Conservation (phyloP, 768 basidiomycete species). For the Leccinum variicolor region DNA sequence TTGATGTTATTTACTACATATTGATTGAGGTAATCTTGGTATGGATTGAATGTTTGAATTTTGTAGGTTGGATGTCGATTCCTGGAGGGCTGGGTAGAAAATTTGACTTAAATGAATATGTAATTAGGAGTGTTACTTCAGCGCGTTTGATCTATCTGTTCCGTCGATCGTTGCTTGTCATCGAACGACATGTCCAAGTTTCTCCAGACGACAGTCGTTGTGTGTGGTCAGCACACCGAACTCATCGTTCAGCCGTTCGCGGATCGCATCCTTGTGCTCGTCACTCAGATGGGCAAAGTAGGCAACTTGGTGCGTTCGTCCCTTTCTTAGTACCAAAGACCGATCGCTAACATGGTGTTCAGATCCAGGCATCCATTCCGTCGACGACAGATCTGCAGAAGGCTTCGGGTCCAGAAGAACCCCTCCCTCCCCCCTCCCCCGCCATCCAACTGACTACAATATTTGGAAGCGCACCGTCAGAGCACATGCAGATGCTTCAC, state of each 20-base stretch:
- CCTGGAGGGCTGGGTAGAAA: neutral
- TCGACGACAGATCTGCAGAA: slow-evolving; percentile 50
- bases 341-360: slow-evolving; percentile 4
- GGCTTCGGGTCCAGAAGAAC: slow-evolving; percentile 27
- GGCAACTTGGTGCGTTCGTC: slow-evolving; percentile 65
- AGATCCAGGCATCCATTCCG: slow-evolving; percentile 84
- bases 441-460: slow-evolving; percentile 75
- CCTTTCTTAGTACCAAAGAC: neutral
- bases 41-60: neutral
- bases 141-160: neutral
- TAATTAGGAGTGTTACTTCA: neutral
- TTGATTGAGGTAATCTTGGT: neutral
- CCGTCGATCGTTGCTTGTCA: neutral
- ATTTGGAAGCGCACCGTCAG: slow-evolving; percentile 70
- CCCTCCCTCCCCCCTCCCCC: slow-evolving; percentile 60
- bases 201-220: slow-evolving; percentile 44
- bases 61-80: neutral
- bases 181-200: slow-evolving; percentile 19
- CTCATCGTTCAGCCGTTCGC: slow-evolving; percentile 74
- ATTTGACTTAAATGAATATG: too few species aligned
- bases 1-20: neutral
- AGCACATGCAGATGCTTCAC: slow-evolving; percentile 67
- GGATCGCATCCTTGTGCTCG: slow-evolving; percentile 79
- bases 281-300: slow-evolving; percentile 90
- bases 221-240: slow-evolving; percentile 65